These are phyloP conservation scores for Fusarium succisae DNA, from an alignment of 2,329 filamentous ascomycete genomes.

Conservation along the genomic window DNA sequence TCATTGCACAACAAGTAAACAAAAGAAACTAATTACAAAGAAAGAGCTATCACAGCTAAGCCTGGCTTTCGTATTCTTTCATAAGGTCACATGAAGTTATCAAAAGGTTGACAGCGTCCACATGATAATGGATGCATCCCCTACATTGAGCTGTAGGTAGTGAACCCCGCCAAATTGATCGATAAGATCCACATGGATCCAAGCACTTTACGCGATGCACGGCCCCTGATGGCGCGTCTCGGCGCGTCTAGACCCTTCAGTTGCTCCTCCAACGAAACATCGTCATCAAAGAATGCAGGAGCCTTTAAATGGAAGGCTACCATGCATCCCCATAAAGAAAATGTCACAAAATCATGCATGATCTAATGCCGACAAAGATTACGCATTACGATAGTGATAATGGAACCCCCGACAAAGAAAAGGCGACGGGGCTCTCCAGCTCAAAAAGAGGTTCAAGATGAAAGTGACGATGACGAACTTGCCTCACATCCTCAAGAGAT, in stretches of 20 bases:
- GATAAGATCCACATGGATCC: neutral
- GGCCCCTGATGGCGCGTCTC: constrained; percentile 12
- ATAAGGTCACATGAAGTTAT: neutral
- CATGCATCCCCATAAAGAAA: neutral
- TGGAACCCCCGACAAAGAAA: constrained; percentile 71
- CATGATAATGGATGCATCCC: neutral
- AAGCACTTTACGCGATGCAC: constrained; percentile 38
- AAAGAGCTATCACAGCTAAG: neutral
- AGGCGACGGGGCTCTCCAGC: constrained; percentile 61
- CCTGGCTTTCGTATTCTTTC: neutral
- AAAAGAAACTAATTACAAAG: neutral
- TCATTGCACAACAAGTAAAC: neutral
- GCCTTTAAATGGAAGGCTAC: neutral
- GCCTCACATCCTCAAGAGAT: constrained; percentile 58
- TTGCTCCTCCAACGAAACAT: constrained; percentile 43
- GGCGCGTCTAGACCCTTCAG: constrained; percentile 21
- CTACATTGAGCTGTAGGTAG: neutral
- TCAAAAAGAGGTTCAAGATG: constrained; percentile 38
- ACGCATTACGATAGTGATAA: constrained; percentile 40
- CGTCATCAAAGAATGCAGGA: constrained; percentile 15
- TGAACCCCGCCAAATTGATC: constrained; percentile 22
- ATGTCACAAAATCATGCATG: neutral
- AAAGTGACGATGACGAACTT: constrained; percentile 59
- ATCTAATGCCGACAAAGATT: neutral
- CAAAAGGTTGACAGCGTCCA: neutral